Conservation (phyloP, 1,284 basidiomycete genomes). For the Salmacisia buchloeana region DNA sequence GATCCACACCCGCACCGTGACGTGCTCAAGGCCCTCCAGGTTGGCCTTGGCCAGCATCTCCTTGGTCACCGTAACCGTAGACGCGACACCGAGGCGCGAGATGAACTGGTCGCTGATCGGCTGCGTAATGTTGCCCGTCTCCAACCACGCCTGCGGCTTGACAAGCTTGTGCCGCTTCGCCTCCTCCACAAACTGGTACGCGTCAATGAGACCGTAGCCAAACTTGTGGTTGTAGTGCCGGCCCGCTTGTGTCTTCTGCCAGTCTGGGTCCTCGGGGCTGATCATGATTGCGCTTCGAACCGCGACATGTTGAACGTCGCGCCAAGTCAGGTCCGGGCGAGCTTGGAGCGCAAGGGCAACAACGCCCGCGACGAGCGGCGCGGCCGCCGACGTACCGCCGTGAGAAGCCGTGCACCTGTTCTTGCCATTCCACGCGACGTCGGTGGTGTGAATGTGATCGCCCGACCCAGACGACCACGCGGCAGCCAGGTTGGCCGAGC, state of each 20-base stretch:
- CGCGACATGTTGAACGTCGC: slow-evolving; percentile 88
- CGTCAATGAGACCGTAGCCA: slow-evolving; percentile 86
- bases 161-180: slow-evolving; percentile 78
- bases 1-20: slow-evolving; percentile 91
- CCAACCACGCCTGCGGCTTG: slow-evolving; percentile 83
- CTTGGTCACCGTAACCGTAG: slow-evolving; percentile 66
- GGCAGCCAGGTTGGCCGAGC: slow-evolving; percentile 92
- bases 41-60: slow-evolving; percentile 70
- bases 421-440: slow-evolving; percentile 64
- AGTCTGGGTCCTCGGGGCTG: slow-evolving; percentile 86
- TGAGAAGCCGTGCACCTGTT: slow-evolving; percentile 76
- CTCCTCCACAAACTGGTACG: slow-evolving; percentile 72
- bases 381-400: slow-evolving; percentile 95
- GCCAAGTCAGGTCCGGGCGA: slow-evolving; percentile 84
- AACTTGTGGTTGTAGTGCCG: slow-evolving; percentile 92
- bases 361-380: slow-evolving; percentile 67
- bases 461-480: slow-evolving; percentile 95
- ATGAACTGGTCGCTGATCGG: slow-evolving; percentile 54
- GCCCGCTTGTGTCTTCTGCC: slow-evolving; percentile 77
- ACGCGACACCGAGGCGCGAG: slow-evolving; percentile 63
- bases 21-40: slow-evolving; percentile 81
- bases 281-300: slow-evolving; percentile 72
- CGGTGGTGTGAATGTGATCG: slow-evolving; percentile 75
- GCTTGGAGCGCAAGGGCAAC: slow-evolving; percentile 43
- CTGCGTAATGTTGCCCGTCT: slow-evolving; percentile 24